These are phyloP conservation scores for Notholithocarpus densiflorus DNA, from an alignment of 306 rosid genomes.

Conservation along the genomic window DNA sequence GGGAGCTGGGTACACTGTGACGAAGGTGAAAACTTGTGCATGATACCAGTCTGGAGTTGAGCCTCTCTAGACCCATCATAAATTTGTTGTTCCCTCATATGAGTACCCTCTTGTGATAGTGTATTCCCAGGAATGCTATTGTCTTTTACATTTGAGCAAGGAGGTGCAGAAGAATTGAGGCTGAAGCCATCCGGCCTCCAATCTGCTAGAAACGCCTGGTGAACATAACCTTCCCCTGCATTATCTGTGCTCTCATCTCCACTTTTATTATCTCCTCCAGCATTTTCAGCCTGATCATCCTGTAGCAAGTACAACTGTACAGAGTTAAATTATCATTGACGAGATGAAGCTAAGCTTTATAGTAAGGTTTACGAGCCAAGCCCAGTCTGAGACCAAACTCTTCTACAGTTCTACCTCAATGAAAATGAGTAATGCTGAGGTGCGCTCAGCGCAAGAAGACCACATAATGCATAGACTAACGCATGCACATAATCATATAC, in stretches of 20 bases:
- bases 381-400: background rate
- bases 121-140: slow-evolving; percentile 42
- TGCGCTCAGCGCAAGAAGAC: background rate
- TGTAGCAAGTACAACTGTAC: slow-evolving; percentile 32
- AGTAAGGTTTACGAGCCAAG: background rate
- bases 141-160: slow-evolving; percentile 35
- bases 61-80: slow-evolving; percentile 37
- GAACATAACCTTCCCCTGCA: slow-evolving; percentile 62
- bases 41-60: slow-evolving; percentile 39
- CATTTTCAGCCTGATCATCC: slow-evolving; percentile 54
- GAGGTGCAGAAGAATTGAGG: slow-evolving; percentile 32
- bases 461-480: background rate
- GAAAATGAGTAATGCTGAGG: background rate
- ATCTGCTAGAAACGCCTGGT: slow-evolving; percentile 86
- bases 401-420: background rate
- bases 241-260: slow-evolving; percentile 47
- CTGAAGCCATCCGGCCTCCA: slow-evolving; percentile 66
- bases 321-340: slow-evolving; percentile 20
- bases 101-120: slow-evolving; percentile 32
- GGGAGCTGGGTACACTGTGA: slow-evolving; percentile 36
- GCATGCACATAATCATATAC: background rate
- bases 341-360: background rate
- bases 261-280: slow-evolving; percentile 32
- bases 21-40: slow-evolving; percentile 31
- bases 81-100: slow-evolving; percentile 24